Evolutionary conservation across 352 stramenopile genomes (phyloP), one percentile per base, ranked within the genome.

Genomic region (Pythium phragmiticola): DNA sequence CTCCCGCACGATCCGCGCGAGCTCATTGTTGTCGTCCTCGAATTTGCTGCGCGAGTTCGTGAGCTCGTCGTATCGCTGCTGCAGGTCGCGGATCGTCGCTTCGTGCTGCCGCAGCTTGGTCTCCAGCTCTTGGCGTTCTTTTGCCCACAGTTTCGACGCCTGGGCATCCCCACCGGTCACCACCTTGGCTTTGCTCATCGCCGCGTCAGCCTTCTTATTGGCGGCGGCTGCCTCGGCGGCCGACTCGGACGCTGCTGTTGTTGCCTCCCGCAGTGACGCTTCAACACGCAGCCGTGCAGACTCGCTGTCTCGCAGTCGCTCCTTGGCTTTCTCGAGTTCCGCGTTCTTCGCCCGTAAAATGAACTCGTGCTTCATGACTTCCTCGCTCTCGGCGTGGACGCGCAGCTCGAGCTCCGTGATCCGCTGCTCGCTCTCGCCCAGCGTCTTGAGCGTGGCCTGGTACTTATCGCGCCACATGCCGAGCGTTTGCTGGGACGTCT

Each of bases 311-410:
- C 78, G 83, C 11, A 78, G 68, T 9, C 61, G 68, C n/a, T 88
- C 82, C 42, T 69, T 71, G 36, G 61, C 58, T 26, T 74, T 75
- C 1, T 82, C 76, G 34, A 80, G 63, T 36, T 91, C 80, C n/a
- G 78, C 71, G 0, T 70, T 75, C 33, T 87, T 84, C 1, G 75
- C 59, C 36, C 78, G 72, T 16, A 88, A 62, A 23, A 90, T 70
- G 13, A 89, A 77, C 1, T 77, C 79, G 51, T 85, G 77, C 57
- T 88, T 87, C n/a, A 77, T 60, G 19, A 91, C 72, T 55, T 89
- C 82, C 28, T 86, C 80, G 5, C 45, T 65, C 19, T 86, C 73
- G 0, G 58, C 57, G 33, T 74, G 61, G 14, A 79, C 55, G 26
- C 76, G 80, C n/a, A 61, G 51, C 55, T 89, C 82, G 8, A 89